Evolutionary conservation across 805 yeast genomes (phyloP).

Genomic region (Candida manassasensis): DNA sequence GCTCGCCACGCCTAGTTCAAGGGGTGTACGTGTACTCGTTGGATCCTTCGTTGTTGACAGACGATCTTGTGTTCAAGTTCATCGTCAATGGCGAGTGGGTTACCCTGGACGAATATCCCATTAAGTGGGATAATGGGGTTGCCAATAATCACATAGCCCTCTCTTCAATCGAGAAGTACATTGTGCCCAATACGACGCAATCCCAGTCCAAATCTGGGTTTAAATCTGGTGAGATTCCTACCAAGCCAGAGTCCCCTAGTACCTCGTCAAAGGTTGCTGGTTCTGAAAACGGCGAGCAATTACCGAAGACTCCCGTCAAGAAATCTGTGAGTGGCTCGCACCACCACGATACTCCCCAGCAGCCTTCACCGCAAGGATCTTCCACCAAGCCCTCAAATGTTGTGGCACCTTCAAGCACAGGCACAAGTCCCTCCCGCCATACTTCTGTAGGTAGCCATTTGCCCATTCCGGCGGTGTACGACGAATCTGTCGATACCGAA

Average conservation of each 20-base stretch:
- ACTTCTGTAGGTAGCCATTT: conserved; percentile 9
- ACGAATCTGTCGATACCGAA: conserved; percentile 1
- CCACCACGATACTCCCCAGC: not conserved
- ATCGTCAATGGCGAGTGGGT: conserved; percentile 33
- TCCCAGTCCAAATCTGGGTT: too few species aligned
- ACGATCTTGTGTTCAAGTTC: conserved; percentile 34
- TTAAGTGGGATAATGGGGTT: conserved; percentile 27
- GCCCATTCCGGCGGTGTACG: conserved; percentile 5
- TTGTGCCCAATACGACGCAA: too few species aligned
- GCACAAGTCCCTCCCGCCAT: conserved; percentile 8
- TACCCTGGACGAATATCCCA: conserved; percentile 1
- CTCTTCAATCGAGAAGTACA: not conserved
- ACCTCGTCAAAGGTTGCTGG: too few species aligned
- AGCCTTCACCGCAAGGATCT: not conserved
- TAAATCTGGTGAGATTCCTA: too few species aligned
- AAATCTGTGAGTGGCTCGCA: too few species aligned
- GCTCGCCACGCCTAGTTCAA: conserved; percentile 7
- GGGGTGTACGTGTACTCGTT: conserved; percentile 17
- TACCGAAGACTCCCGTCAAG: too few species aligned
- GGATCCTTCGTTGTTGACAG: conserved; percentile 15
- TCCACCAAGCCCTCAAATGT: too few species aligned
- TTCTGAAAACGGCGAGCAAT: too few species aligned
- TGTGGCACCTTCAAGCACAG: conserved; percentile 2
- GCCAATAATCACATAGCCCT: conserved; percentile 27
- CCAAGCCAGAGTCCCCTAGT: too few species aligned